Percentiles rank a stretch among this genome's conserved stretches.
phyloP scores from a whole-genome alignment of 179 eudicot species.

The Beta lomatogona region DNA sequence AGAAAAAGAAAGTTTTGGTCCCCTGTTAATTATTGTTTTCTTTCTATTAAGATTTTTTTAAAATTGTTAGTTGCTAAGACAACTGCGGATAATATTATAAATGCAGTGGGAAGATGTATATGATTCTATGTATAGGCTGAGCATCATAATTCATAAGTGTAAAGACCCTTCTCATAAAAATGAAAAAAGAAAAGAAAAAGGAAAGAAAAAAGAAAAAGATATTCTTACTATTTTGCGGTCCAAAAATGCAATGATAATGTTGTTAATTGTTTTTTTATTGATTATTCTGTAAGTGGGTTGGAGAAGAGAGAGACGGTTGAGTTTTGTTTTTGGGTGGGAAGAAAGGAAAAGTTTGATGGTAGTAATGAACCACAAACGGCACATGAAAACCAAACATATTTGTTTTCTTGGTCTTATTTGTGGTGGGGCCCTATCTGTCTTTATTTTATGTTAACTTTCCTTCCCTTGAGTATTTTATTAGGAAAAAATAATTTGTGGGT shows the following conservation, averaged over 20 bases:
- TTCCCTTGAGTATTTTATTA: not conserved
- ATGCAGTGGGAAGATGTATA: conserved; percentile 13
- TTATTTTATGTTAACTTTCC: not conserved
- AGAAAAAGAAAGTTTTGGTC: conserved; percentile 11
- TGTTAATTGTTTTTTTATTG: not conserved
- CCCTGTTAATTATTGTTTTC: not conserved
- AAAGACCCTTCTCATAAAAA: conserved; percentile 12
- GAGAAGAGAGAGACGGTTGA: not conserved
- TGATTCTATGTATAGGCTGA: conserved; percentile 8
- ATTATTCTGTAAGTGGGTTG: conserved; percentile 18
- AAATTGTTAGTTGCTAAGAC: not conserved
- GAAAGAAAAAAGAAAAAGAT: not conserved
- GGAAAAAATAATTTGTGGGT: not conserved
- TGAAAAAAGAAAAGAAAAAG: not conserved
- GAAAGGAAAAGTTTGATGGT: not conserved
- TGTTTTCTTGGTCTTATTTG: conserved; percentile 17
- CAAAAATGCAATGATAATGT: conserved; percentile 30
- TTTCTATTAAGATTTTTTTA: not conserved
- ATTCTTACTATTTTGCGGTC: not conserved
- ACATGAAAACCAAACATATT: conserved; percentile 29
- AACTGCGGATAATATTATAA: not conserved
- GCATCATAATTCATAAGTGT: conserved; percentile 16
- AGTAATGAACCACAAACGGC: conserved; percentile 24
- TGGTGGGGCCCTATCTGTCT: not conserved
- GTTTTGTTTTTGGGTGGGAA: too few species aligned